Evolutionary conservation across 768 basidiomycete species (phyloP).

Genomic region (Lepiota venenata): DNA sequence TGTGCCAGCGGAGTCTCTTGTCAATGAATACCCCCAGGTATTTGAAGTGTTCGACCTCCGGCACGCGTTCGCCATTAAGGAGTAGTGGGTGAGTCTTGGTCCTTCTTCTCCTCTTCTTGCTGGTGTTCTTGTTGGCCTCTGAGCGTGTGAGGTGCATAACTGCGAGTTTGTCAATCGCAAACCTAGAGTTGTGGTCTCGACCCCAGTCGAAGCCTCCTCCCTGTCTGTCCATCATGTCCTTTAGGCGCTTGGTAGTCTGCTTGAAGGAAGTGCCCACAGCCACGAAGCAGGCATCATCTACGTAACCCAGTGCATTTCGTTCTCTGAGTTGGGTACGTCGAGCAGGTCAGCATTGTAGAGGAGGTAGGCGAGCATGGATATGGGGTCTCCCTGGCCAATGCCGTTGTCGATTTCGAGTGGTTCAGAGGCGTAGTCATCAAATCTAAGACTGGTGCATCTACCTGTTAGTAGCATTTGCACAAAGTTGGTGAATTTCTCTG

Average conservation of each 20-base stretch:
- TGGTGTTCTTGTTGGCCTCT: neutral
- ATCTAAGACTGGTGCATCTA: slow-evolving; percentile 14
- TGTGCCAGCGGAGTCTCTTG: slow-evolving; percentile 15
- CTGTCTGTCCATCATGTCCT: slow-evolving; percentile 21
- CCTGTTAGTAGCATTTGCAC: slow-evolving; percentile 8
- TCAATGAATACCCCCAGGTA: slow-evolving; percentile 26
- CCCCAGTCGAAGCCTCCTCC: slow-evolving; percentile 26
- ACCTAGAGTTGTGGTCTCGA: slow-evolving; percentile 22
- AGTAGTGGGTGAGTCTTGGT: slow-evolving; percentile 1
- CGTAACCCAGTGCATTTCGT: slow-evolving; percentile 23
- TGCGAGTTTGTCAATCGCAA: slow-evolving; percentile 27
- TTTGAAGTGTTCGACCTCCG: slow-evolving; percentile 16
- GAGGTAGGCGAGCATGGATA: slow-evolving; percentile 23
- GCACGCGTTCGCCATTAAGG: slow-evolving; percentile 11
- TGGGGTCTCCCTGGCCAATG: slow-evolving; percentile 23
- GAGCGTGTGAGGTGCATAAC: slow-evolving; percentile 21
- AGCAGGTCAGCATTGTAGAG: slow-evolving; percentile 24
- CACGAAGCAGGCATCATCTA: slow-evolving; percentile 25
- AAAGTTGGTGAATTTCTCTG: slow-evolving; percentile 14
- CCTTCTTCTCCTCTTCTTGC: neutral
- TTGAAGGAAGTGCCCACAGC: slow-evolving; percentile 21
- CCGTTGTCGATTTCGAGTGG: slow-evolving; percentile 19
- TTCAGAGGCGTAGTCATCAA: slow-evolving; percentile 25
- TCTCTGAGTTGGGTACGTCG: neutral
- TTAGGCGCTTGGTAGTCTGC: slow-evolving; percentile 15